Evolutionary conservation across 2,329 filamentous ascomycete genomes (phyloP), one percentile per base, ranked within the genome.

Genomic region (Eurotiales sp.): DNA sequence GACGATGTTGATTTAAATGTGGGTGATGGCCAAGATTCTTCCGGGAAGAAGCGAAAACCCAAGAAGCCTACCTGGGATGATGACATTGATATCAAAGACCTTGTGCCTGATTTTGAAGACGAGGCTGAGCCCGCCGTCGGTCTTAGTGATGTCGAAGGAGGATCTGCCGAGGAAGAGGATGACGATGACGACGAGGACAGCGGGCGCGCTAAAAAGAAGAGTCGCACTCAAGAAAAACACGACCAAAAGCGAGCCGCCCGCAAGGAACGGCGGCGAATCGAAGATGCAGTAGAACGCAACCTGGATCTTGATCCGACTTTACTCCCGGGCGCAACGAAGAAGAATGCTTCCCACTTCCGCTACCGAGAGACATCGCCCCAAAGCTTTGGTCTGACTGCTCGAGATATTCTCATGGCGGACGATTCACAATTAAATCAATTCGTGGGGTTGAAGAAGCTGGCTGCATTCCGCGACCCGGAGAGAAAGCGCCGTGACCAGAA

Each of bases 41-140:
- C 39, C 7, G 64, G 45, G 50, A 84, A 82, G 64, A 83, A 82
- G 58, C 85, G 79, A 64, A 78, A 78, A 57, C 72, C 80, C 8
- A 90, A 88, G 77, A 95, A 95, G 73, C 90, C 89, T 8, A 88
- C 84, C 56, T 99, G 92, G 87, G 89, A 96, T 61, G 90, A 97
- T 63, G 93, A 99, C 66, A 96, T 99, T 61, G 91, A 97, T 65
- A 97, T 99, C 73, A 90, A 87, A 55, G 92, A 96, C 67, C 79
- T 96, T 46, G 75, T 96, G 23, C 90, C 90, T 1, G 89, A 95
- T 55, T 96, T 95, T 64, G 83, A 88, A 17, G 87, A 89, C 22
- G 81, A 82, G 72, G 62, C 65, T n/a, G 55, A 77, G 45, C 80
- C 82, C 17, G 72, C 74, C 1, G 71, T 87, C 53, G 72, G 73